phyloP scores from a whole-genome alignment of 805 yeast genomes.

The Wickerhamomyces sydowiorum region DNA sequence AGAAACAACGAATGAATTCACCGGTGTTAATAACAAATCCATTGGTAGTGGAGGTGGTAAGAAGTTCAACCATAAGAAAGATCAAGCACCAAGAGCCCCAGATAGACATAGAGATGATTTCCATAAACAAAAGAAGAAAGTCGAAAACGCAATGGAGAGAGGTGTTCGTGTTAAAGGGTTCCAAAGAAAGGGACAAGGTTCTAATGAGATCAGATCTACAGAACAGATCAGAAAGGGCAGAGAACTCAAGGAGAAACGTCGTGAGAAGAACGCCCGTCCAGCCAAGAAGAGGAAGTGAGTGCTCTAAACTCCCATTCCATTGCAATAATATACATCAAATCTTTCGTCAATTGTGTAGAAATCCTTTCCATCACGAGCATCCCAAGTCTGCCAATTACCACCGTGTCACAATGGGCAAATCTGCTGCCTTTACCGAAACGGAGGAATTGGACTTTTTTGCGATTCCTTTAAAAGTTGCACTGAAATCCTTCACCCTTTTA shows the following conservation, averaged over 20 bases:
- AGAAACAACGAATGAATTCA: conserved; percentile 32
- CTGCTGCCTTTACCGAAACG: too few species aligned
- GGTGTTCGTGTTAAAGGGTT: conserved; percentile 70
- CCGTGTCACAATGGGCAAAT: neutral
- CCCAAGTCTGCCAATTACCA: neutral
- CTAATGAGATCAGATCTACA: conserved; percentile 55
- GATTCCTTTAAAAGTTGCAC: too few species aligned
- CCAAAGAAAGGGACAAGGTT: conserved; percentile 25
- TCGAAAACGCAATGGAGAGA: conserved; percentile 68
- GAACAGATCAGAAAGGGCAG: conserved; percentile 80
- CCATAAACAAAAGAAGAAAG: conserved; percentile 74
- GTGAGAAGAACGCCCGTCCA: conserved; percentile 85
- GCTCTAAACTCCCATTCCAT: neutral
- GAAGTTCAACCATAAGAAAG: conserved; percentile 66
- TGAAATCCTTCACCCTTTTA: too few species aligned
- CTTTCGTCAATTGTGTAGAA: too few species aligned
- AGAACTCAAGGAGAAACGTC: conserved; percentile 59
- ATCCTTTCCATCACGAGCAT: too few species aligned
- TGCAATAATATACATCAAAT: neutral
- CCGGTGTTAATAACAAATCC: conserved; percentile 25
- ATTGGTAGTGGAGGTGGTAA: conserved; percentile 31
- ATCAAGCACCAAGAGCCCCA: conserved; percentile 83
- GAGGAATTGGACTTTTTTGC: too few species aligned
- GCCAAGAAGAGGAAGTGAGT: conserved; percentile 31
- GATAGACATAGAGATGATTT: conserved; percentile 87